Evolutionary conservation across 1,284 basidiomycete species (phyloP), one percentile per base, ranked within the genome.

Genomic region (Anthracocystis panici-leucophaei): DNA sequence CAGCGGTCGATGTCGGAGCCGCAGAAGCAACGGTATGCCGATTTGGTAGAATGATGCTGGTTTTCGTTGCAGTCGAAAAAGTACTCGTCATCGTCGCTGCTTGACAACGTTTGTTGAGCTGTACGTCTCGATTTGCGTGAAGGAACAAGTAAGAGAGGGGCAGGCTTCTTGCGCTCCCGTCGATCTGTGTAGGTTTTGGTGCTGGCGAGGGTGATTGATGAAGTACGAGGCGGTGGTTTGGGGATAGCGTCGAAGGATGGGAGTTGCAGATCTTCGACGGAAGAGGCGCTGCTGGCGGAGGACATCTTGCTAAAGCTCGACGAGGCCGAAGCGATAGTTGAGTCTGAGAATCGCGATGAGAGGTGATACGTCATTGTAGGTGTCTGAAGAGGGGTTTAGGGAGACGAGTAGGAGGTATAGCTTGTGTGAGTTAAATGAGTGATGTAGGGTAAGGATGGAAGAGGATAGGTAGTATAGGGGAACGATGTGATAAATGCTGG

Each of bases 301-400:
- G 60, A 63, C 38, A 64, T n/a, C 25, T 41, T 54, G 59, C 63
- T 66, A 48, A 63, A 62, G 52, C 63, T 55, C 33, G 70, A 64
- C 14, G 57, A 64, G 5, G 64, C 56, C 9, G 70, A 67, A 14
- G 70, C 70, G 29, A 73, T 60, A 35, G 65, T 73, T 2, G 70
- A 73, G 57, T 73, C 65, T 3, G 70, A 73, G 65, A 73, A 73
- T 12, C 70, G 31, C 3, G 70, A 73, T 6, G 69, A 72, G 48
- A 72, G 64, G 8, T 41, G 51, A 29, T 49, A 35, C 25, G 33
- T 38, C 57, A 60, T 58, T 44, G 33, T 38, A 23, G 45, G 20
- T 41, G 33, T 14, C 38, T 50, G 45, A 40, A 29, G n/a, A 29
- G 3, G 25, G 50, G 35, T 21, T 29, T 12, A 11, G 51, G 21